Evolutionary conservation across 176 grass and related monocot species (phyloP).

Genomic region (Ensete glaucum): DNA sequence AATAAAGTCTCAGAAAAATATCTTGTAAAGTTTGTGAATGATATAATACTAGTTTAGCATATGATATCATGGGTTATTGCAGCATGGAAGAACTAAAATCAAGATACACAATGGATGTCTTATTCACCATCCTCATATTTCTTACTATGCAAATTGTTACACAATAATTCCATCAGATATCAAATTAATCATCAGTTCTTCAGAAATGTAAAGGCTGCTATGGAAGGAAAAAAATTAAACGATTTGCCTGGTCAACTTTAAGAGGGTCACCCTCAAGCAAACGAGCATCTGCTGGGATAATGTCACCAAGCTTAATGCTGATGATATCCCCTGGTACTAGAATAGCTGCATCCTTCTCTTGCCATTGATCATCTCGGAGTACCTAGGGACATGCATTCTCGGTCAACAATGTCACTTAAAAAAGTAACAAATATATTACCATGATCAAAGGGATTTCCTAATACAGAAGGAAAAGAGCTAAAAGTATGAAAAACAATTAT

Average conservation of each 20-base stretch:
- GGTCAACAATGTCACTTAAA: not conserved
- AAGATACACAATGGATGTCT: too few relatives aligned
- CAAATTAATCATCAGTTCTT: too few relatives aligned
- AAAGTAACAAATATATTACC: not conserved
- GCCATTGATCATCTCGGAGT: conserved; percentile 58
- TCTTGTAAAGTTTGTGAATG: not conserved
- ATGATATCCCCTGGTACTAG: conserved; percentile 68
- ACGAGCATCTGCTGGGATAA: conserved; percentile 67
- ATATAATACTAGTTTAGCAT: not conserved
- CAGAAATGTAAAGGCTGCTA: too few relatives aligned
- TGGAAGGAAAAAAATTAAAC: not conserved
- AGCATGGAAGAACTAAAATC: too few relatives aligned
- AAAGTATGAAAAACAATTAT: not conserved
- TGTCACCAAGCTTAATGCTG: conserved; percentile 70
- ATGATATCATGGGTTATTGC: too few relatives aligned
- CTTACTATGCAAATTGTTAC: not conserved
- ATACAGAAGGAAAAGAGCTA: not conserved
- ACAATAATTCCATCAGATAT: too few relatives aligned
- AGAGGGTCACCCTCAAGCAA: conserved; percentile 70
- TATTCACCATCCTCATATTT: too few relatives aligned
- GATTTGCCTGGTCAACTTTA: conserved; percentile 73
- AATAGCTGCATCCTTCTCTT: conserved; percentile 57
- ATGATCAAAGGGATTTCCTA: too few relatives aligned
- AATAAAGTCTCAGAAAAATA: conserved; percentile 2
- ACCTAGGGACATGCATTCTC: conserved; percentile 26